Evolutionary conservation across 768 basidiomycete species (phyloP).

Genomic region (Serendipita vermifera): DNA sequence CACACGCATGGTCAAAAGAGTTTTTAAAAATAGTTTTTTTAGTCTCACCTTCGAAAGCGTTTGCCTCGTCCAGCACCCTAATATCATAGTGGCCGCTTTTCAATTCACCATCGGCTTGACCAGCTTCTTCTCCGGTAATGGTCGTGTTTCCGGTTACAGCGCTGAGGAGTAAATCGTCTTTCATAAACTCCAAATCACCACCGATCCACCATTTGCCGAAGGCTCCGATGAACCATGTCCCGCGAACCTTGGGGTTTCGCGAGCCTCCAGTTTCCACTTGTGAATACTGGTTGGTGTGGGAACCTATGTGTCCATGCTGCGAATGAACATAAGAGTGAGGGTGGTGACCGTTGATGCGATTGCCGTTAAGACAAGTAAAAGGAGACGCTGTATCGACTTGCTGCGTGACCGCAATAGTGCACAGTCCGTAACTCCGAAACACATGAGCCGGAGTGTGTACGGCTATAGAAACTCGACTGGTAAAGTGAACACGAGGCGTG

Average conservation of each 20-base stretch:
- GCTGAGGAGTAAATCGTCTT: constrained; percentile 7
- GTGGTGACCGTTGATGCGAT: background rate
- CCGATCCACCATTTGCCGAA: constrained; percentile 90
- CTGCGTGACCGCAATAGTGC: constrained; percentile 70
- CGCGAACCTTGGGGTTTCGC: constrained; percentile 26
- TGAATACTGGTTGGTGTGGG: constrained; percentile 8
- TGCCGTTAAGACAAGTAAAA: background rate
- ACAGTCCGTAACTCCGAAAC: constrained; percentile 75
- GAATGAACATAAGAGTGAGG: background rate
- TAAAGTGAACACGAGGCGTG: constrained; percentile 64
- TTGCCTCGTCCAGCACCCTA: constrained; percentile 57
- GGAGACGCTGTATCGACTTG: constrained; percentile 34
- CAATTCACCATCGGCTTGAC: constrained; percentile 45
- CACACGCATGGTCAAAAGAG: constrained; percentile 7
- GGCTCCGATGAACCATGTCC: constrained; percentile 82
- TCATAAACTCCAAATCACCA: constrained; percentile 45
- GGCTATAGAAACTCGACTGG: constrained; percentile 83
- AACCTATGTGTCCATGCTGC: background rate
- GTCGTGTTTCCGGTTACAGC: background rate
- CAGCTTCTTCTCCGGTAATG: constrained; percentile 48
- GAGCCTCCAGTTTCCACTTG: constrained; percentile 11
- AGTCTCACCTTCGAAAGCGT: constrained; percentile 49
- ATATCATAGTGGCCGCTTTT: constrained; percentile 29
- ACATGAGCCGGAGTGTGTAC: constrained; percentile 84
- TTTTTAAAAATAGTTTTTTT: constrained; percentile 11